Base-by-base conservation (phyloP, 768 basidiomycete genomes). In the Fomitopsis serialis region DNA sequence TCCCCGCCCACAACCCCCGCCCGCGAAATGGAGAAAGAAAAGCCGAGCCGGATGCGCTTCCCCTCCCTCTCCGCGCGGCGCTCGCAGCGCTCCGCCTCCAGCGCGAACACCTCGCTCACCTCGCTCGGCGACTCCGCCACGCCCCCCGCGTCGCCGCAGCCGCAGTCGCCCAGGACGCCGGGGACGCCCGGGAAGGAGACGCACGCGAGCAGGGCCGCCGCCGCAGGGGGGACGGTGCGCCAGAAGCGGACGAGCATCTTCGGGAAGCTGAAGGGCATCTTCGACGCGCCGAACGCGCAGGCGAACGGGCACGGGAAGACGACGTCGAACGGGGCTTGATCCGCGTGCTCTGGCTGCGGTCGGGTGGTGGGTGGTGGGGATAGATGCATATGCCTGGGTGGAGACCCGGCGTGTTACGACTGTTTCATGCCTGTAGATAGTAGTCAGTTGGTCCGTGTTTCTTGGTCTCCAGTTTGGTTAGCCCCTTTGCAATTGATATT, bases 231-330 rank as follows among this genome's bases (percentile, higher is more conserved):
- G 54, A 47, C 42, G 42, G 50, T 54, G 52, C 61, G 63, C 50
- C 59, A 57, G 60, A 66, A 66, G 60, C 54, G 53, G 42, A 63
- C 47, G 45, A 66, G 66, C 50, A 45, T 70, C 54, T 67, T 70
- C 51, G 67, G 64, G 37, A 66, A 64, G 63, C 56, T 70, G 50
- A 67, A 65, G 57, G 59, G 59, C 36, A 56, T 66, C 23, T 69
- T 70, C 59, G 50, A 51, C 40, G 24, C 50, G 10, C 50, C 50
- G 40, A 23, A 19, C 13, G 23, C 37, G 37, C 27, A 40, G 6
- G 37, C 50, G 42, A 27, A 19, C 9, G 25, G 40, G 21, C 22
- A 40, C 19, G 37, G 37, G 15, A 40, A 40, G 37, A 19, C 37
- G 6, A 15, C 19, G 37, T 40, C 37, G 37, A 40, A 40, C 15